Evolutionary conservation across 805 yeast genomes (phyloP).

Genomic region (Ogataea siamensis): DNA sequence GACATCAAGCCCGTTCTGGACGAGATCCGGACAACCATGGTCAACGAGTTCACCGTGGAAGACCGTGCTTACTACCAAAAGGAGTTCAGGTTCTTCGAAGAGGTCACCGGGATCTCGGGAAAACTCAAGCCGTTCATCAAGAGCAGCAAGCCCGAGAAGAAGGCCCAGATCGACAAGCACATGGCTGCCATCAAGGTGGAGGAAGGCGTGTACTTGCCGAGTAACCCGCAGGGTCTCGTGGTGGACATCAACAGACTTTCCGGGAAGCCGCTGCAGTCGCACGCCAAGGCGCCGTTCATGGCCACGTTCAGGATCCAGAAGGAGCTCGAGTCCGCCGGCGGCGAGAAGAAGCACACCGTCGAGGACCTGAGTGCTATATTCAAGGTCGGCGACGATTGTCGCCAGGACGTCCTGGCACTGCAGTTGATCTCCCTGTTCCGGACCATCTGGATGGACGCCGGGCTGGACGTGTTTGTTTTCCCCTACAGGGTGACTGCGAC

Average conservation of each 20-base stretch:
- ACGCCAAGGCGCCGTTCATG: slow-evolving; percentile 98
- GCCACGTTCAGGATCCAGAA: slow-evolving; percentile 87
- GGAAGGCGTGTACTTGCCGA: slow-evolving; percentile 88
- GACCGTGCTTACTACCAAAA: slow-evolving; percentile 70
- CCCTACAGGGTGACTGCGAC: slow-evolving; percentile 98
- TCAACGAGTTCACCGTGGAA: slow-evolving; percentile 52
- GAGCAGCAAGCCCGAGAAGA: slow-evolving; percentile 93
- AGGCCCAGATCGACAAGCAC: slow-evolving; percentile 92
- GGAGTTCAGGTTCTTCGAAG: slow-evolving; percentile 87
- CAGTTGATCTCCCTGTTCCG: slow-evolving; percentile 91
- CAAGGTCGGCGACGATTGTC: slow-evolving; percentile 98
- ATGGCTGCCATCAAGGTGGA: slow-evolving; percentile 74
- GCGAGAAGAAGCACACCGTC: slow-evolving; percentile 26
- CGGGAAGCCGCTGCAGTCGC: slow-evolving; percentile 94
- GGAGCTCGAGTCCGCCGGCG: slow-evolving; percentile 47
- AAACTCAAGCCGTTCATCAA: slow-evolving; percentile 92
- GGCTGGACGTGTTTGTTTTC: slow-evolving; percentile 85
- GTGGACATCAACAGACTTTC: slow-evolving; percentile 88
- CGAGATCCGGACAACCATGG: slow-evolving; percentile 63
- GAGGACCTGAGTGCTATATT: slow-evolving; percentile 84
- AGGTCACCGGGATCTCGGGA: slow-evolving; percentile 91
- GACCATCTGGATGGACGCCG: slow-evolving; percentile 83
- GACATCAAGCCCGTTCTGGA: slow-evolving; percentile 81
- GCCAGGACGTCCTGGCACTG: slow-evolving; percentile 93
- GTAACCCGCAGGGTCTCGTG: slow-evolving; percentile 94